Percentiles rank a stretch among this genome's conserved stretches.
phyloP scores from a whole-genome alignment of 2,329 filamentous ascomycete genomes.

The Colletotrichum lupini region DNA sequence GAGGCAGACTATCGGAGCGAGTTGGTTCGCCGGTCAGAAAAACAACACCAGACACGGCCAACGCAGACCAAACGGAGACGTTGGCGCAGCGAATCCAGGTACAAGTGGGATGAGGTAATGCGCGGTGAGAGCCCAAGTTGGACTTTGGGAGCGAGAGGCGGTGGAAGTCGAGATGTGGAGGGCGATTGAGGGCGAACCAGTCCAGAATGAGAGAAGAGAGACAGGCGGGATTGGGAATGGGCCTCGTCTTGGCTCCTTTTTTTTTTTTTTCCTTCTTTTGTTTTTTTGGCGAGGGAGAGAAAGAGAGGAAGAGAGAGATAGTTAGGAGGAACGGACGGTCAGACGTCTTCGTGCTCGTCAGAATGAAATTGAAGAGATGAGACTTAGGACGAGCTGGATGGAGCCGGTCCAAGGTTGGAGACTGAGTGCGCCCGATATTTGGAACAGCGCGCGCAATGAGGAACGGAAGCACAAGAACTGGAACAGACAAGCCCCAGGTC shows the following conservation, averaged over 20 bases:
- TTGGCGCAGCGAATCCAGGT: conserved; percentile 3
- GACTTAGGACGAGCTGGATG: conserved; percentile 35
- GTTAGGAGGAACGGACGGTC: conserved; percentile 25
- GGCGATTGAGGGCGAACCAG: conserved; percentile 11
- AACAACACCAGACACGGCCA: conserved; percentile 21
- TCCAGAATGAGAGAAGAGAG: conserved; percentile 28
- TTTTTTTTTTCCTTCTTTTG: background rate
- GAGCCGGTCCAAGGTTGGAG: conserved; percentile 28
- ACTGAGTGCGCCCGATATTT: conserved; percentile 22
- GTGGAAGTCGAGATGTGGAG: conserved; percentile 25
- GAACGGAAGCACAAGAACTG: conserved; percentile 14
- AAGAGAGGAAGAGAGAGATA: conserved; percentile 12
- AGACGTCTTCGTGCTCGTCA: conserved; percentile 26
- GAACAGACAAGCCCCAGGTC: conserved; percentile 5
- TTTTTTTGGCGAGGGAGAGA: conserved; percentile 20
- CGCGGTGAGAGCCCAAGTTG: conserved; percentile 24
- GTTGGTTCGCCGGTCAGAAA: conserved; percentile 25
- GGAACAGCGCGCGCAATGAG: conserved; percentile 25
- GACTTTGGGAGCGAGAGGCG: conserved; percentile 22
- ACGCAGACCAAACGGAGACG: background rate
- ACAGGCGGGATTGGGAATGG: conserved; percentile 30
- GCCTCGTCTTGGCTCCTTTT: conserved; percentile 24
- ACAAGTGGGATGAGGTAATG: conserved; percentile 22
- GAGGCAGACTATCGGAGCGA: conserved; percentile 26
- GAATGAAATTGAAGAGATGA: conserved; percentile 41